Conservation (phyloP, 257 asterid genomes). For the Nicotiana paniculata region DNA sequence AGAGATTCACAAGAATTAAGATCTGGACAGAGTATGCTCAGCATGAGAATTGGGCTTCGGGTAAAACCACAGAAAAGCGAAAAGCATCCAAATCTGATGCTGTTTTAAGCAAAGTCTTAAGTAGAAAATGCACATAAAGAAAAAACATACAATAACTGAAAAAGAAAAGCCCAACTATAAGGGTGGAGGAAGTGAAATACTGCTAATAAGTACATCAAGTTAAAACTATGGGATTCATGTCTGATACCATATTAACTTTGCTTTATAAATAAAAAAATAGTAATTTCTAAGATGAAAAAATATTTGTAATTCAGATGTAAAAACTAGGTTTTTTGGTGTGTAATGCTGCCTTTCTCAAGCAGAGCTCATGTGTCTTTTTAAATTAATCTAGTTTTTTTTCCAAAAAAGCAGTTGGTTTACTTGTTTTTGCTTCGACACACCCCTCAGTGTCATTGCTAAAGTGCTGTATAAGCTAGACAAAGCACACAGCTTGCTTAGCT, state of each 20-base stretch:
- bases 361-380: background rate
- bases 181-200: background rate
- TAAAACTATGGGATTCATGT: background rate
- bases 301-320: background rate
- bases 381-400: background rate
- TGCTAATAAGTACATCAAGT: background rate
- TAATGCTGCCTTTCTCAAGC: background rate
- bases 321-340: background rate
- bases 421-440: background rate
- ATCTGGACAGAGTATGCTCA: background rate
- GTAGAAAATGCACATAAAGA: background rate
- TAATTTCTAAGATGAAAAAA: background rate
- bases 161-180: background rate
- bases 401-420: background rate
- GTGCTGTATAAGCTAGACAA: background rate
- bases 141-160: background rate
- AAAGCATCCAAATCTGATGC: background rate
- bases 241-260: background rate
- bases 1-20: background rate
- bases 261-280: background rate
- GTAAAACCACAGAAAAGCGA: background rate
- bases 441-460: background rate
- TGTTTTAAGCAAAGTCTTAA: background rate
- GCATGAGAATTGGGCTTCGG: background rate
- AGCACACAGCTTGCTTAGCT: background rate